Evolutionary conservation across 306 rosid genomes (phyloP), one percentile per base, ranked within the genome.

Genomic region (Pyrus betulifolia): DNA sequence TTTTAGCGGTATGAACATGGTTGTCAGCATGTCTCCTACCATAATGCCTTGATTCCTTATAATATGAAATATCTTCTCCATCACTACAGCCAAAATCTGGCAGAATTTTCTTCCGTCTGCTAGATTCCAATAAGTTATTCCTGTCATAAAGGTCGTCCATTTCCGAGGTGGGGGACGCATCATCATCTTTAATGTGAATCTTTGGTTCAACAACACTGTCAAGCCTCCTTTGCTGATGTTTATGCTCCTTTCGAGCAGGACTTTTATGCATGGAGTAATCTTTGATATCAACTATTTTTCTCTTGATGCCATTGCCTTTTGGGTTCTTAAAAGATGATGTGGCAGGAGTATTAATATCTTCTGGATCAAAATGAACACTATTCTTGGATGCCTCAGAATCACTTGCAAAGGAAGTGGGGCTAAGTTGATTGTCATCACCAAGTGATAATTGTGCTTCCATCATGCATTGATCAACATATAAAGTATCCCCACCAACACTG

Each of bases 391-490:
- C 79, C 74, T 79, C 94, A 72, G 86, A 87, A 82, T 87, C 94
- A 82, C 81, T 82, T 62, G 61, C 91, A 79, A 80, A 77, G 80
- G 91, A 76, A 49, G 45, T 79, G 84, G 88, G 85, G 83, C 87
- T 87, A 76, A 80, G 86, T 55, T 86, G 70, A 72, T 31, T 87
- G 40, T 79, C 86, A 84, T 87, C 92, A 55, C 84, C 87, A 72
- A 87, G 83, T 69, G 87, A 87, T 78, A 89, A 67, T 77, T 85
- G 91, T 72, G 92, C 71, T 71, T 87, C 92, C 69, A 67, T 70
- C 87, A 77, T 78, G 85, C 75, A 72, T 58, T 80, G 82, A 84
- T 82, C 85, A 45, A 82, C 79, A 86, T 44, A 42, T 54, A 31
- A 80, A 67, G 81, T 65, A 38, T 79, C 83, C 54, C 58, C 21